Evolutionary conservation across 2,329 filamentous ascomycete genomes (phyloP).

Genomic region (Calonectria hongkongensis): DNA sequence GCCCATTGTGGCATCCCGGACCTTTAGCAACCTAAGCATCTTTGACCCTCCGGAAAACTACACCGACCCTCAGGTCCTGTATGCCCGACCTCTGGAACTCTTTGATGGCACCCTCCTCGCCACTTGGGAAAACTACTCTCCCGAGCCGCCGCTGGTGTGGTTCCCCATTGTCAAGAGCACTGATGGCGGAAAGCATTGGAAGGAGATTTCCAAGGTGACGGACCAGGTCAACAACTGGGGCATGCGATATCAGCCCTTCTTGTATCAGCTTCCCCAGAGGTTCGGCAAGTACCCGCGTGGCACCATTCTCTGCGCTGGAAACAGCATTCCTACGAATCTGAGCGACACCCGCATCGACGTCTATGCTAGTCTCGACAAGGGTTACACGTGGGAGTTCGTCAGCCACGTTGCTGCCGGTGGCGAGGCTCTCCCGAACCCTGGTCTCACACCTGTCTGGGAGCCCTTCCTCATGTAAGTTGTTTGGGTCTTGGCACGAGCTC

Average conservation of each 20-base stretch:
- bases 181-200: constrained; percentile 76
- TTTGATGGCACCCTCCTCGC: constrained; percentile 68
- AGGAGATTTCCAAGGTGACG: constrained; percentile 77
- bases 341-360: constrained; percentile 81
- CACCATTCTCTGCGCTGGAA: constrained; percentile 78
- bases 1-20: constrained; percentile 37
- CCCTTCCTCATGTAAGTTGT: constrained; percentile 74
- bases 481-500: not conserved
- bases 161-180: constrained; percentile 73
- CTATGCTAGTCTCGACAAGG: constrained; percentile 78
- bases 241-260: constrained; percentile 81
- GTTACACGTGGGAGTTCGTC: constrained; percentile 79
- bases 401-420: constrained; percentile 79
- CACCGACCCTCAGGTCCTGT: constrained; percentile 66
- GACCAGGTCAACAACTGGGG: constrained; percentile 80
- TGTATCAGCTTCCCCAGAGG: constrained; percentile 76
- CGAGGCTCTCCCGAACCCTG: constrained; percentile 76
- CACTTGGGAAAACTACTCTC: constrained; percentile 75
- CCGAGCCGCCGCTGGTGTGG: constrained; percentile 72
- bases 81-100: constrained; percentile 67
- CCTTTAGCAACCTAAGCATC: constrained; percentile 58
- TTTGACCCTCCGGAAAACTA: constrained; percentile 64
- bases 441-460: constrained; percentile 82
- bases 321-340: constrained; percentile 75
- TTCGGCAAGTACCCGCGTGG: constrained; percentile 77